These are phyloP conservation scores for Hansenula sp. DNA, from an alignment of 1,139 yeast genomes.

Conservation along the genomic window DNA sequence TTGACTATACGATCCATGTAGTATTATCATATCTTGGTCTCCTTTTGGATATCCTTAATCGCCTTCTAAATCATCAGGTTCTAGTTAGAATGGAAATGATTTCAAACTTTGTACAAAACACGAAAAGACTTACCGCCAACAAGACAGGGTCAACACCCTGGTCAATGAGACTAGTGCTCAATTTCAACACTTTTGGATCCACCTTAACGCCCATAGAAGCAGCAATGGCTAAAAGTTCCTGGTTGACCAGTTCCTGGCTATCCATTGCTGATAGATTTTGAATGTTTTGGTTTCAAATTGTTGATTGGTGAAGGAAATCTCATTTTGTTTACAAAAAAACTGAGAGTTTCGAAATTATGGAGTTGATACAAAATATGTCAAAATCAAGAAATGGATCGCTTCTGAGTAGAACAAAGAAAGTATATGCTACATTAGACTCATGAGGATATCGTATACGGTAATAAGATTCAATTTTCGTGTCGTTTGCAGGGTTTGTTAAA, in stretches of 20 bases:
- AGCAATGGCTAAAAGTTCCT: background rate
- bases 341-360: too few species aligned
- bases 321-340: too few species aligned
- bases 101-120: too few species aligned
- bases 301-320: too few species aligned
- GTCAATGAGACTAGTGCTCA: background rate
- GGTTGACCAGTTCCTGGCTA: background rate
- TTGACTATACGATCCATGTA: background rate
- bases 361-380: too few species aligned
- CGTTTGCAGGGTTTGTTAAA: too few species aligned
- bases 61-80: background rate
- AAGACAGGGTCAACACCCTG: constrained; percentile 1
- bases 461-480: too few species aligned
- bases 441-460: too few species aligned
- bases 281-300: too few species aligned
- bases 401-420: too few species aligned
- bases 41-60: background rate
- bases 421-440: too few species aligned
- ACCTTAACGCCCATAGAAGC: background rate
- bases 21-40: background rate
- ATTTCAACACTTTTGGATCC: background rate
- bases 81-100: background rate
- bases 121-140: background rate
- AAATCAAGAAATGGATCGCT: too few species aligned
- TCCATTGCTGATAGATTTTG: background rate